Base-by-base conservation (phyloP, 192 early-diverging fungal species). In the Mortierella hygrophila region DNA sequence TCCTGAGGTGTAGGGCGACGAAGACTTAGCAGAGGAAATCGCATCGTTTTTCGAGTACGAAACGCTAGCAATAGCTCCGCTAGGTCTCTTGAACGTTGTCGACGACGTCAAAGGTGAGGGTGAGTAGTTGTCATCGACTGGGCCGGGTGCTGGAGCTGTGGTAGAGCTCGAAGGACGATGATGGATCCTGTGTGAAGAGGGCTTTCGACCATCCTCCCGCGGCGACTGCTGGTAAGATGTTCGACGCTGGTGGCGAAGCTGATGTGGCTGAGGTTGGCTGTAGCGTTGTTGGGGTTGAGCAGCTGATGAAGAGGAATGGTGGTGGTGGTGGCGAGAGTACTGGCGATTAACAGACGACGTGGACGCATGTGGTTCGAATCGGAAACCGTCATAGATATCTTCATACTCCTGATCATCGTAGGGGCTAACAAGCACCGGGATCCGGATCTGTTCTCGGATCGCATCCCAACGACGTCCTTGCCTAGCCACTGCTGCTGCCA, bases 401-500 rank as follows among this genome's bases (percentile, higher is more conserved):
- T 47, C 63, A 65, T 65, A 65, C 8, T 86, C 79, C 29, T 75
- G 54, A 18, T 80, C 75, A 26, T 81, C 79, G 20, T 81, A 81
- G 8, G 78, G 76, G 32, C 57, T 77, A 42, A 81, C 84, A 15
- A 86, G 11, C 20, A 74, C 29, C 2, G 84, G 84, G 29, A 86
- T 80, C 37, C 75, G 75, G 84, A 86, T 86, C 76, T 77, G 84
- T 8, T 76, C 84, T 20, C 84, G 75, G 32, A 86, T 63, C 6
- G 72, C 75, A 16, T 86, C 84, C 84, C 84, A 86, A 1, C 84
- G 79, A 29, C 84, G 84, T 3, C 84, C 84, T 54, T 86, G 84
- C 46, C 76, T 80, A 2, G 79, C 84, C 44, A 86, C 84, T 3
- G 84, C 78, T 20, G 84, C 84, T 11, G 84, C 77, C 38, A 86